Conservation (phyloP, 75 land plant species). For the Picea glauca region DNA sequence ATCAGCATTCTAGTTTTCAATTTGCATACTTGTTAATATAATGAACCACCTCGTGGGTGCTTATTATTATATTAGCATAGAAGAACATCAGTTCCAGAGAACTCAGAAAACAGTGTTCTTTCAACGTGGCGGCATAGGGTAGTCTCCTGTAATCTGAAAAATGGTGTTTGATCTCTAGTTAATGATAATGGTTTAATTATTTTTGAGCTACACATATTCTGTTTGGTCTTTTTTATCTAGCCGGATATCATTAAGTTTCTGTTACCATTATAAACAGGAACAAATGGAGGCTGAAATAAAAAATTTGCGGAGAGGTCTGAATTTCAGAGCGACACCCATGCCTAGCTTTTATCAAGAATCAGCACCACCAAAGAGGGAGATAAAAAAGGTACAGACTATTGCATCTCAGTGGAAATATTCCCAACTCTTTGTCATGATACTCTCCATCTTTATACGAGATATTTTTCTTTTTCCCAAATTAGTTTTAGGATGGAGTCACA, state of each 20-base stretch:
- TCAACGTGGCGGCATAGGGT: too few species aligned
- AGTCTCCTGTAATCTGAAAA: too few species aligned
- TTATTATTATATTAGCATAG: too few species aligned
- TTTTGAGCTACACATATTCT: not conserved
- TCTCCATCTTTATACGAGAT: not conserved
- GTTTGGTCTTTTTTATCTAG: not conserved
- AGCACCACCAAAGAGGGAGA: conserved; percentile 15
- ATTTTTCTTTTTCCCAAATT: not conserved
- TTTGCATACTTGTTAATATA: not conserved
- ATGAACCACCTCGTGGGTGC: not conserved
- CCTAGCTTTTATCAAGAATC: conserved; percentile 56
- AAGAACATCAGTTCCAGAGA: too few species aligned
- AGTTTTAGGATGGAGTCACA: not conserved
- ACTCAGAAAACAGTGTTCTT: too few species aligned
- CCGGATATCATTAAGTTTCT: not conserved
- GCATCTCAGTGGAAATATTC: too few species aligned
- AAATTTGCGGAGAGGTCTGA: conserved; percentile 39
- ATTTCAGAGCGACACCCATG: conserved; percentile 67
- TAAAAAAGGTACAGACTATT: conserved; percentile 25
- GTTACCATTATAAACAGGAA: conserved; percentile 24
- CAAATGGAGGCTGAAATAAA: conserved; percentile 44
- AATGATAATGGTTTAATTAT: not conserved
- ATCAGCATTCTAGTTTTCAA: not conserved
- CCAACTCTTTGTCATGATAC: not conserved
- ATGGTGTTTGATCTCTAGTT: not conserved